phyloP scores from a whole-genome alignment of 208 protist genomes.

The Trypanosoma lewisi region DNA sequence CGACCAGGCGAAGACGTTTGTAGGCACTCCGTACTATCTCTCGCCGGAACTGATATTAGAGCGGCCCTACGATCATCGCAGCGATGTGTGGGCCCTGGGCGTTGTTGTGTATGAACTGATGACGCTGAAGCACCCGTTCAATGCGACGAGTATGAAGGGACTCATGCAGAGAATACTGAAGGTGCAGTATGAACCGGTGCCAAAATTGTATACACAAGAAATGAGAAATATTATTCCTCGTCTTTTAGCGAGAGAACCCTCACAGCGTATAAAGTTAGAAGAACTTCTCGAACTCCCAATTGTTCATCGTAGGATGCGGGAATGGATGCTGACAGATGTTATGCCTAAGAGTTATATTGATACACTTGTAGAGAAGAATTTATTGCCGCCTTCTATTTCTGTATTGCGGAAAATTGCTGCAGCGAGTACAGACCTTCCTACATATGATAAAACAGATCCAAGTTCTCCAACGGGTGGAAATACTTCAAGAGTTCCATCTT shows the following conservation, averaged over 20 bases:
- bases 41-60: constrained; percentile 92
- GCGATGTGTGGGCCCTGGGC: constrained; percentile 94
- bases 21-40: constrained; percentile 94
- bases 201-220: constrained; percentile 64
- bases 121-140: constrained; percentile 88
- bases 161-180: constrained; percentile 90
- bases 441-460: background rate
- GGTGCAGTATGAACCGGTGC: constrained; percentile 80
- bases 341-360: constrained; percentile 74
- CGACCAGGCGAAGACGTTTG: constrained; percentile 93
- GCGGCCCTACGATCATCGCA: constrained; percentile 91
- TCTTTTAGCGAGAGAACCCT: constrained; percentile 75
- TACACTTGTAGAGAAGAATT: constrained; percentile 51
- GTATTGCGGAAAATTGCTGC: constrained; percentile 16
- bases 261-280: constrained; percentile 57
- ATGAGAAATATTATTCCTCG: constrained; percentile 74
- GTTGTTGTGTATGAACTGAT: constrained; percentile 90
- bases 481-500: background rate
- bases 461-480: background rate
- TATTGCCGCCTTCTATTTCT: constrained; percentile 53
- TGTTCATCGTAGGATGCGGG: constrained; percentile 53
- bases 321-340: constrained; percentile 75
- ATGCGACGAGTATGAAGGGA: constrained; percentile 82
- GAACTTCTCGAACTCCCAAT: constrained; percentile 78
- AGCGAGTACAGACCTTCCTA: background rate